Conservation (phyloP, 1,139 yeast genomes). For the Chernovozyma aurita region DNA sequence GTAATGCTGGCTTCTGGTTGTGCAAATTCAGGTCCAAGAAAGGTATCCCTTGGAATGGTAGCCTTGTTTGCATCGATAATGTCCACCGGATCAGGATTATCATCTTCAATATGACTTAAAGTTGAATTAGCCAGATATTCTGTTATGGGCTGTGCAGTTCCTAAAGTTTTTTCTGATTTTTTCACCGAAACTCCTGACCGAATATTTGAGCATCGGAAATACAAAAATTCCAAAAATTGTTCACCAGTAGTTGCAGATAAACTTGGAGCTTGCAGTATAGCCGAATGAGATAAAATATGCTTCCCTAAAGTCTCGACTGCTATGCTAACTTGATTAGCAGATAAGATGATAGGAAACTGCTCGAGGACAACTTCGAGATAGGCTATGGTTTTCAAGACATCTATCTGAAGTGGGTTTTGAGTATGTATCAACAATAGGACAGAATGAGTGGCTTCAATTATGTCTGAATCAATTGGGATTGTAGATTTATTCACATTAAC, state of each 20-base stretch:
- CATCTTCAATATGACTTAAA: slow-evolving; percentile 24
- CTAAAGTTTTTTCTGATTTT: slow-evolving; percentile 14
- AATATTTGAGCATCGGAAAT: slow-evolving; percentile 30
- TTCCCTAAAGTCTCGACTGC: slow-evolving; percentile 58
- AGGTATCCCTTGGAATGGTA: slow-evolving; percentile 29
- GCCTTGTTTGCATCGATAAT: slow-evolving; percentile 28
- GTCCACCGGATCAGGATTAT: slow-evolving; percentile 17
- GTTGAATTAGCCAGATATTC: slow-evolving; percentile 37
- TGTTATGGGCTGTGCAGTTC: slow-evolving; percentile 37
- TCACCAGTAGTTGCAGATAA: slow-evolving; percentile 24
- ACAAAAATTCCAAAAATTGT: slow-evolving; percentile 39
- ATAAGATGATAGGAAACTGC: slow-evolving; percentile 56
- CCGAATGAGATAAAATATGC: slow-evolving; percentile 37
- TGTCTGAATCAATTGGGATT: slow-evolving; percentile 20
- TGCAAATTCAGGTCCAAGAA: slow-evolving; percentile 15
- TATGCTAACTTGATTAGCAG: slow-evolving; percentile 53
- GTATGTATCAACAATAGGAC: slow-evolving; percentile 50
- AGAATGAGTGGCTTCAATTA: slow-evolving; percentile 66
- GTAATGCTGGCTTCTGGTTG: not conserved
- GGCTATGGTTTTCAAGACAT: slow-evolving; percentile 19
- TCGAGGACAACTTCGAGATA: slow-evolving; percentile 29
- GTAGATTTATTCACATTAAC: slow-evolving; percentile 8
- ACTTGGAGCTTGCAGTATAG: slow-evolving; percentile 11
- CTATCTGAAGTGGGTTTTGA: slow-evolving; percentile 13
- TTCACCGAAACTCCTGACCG: slow-evolving; percentile 26